phyloP scores from a whole-genome alignment of 371 early-diverging fungal species.

The Umbelopsis sp. region DNA sequence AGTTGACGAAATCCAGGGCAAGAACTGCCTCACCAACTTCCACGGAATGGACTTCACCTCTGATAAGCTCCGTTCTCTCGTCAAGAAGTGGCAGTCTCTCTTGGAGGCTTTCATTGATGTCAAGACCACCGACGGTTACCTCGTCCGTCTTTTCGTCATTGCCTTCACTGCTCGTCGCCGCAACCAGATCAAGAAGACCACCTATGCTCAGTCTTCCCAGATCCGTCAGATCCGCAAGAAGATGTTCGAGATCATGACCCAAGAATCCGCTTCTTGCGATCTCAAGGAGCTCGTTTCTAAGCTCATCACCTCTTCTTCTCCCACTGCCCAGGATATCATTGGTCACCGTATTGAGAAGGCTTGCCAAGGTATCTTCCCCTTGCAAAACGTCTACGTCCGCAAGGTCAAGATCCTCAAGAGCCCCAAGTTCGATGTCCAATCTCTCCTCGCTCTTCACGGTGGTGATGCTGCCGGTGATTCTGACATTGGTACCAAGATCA shows the following conservation, averaged over 20 bases:
- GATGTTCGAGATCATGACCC: constrained; percentile 98
- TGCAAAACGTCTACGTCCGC: constrained; percentile 97
- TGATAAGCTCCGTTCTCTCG: constrained; percentile 99
- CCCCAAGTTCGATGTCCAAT: constrained; percentile 95
- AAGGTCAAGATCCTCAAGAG: constrained; percentile 99
- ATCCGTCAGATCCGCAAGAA: constrained; percentile 99
- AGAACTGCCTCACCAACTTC: constrained; percentile 99
- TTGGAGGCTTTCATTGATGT: constrained; percentile 99
- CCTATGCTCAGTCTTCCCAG: constrained; percentile 97
- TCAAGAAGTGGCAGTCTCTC: constrained; percentile 99
- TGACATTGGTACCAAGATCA: constrained; percentile 77
- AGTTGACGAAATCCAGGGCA: constrained; percentile 98
- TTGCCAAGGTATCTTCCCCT: constrained; percentile 97
- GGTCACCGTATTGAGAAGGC: constrained; percentile 98
- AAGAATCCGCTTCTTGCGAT: constrained; percentile 90
- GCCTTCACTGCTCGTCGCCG: constrained; percentile 98
- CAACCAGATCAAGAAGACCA: constrained; percentile 98
- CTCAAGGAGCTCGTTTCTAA: constrained; percentile 97
- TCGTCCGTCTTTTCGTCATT: constrained; percentile 97
- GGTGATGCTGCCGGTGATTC: constrained; percentile 75
- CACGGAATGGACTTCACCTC: constrained; percentile 99
- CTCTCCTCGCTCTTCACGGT: constrained; percentile 97
- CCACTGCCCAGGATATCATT: constrained; percentile 70
- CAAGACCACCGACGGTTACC: constrained; percentile 99
- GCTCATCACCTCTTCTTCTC: constrained; percentile 74